Evolutionary conservation across 306 rosid genomes (phyloP).

Genomic region (Bauhinia variegata): DNA sequence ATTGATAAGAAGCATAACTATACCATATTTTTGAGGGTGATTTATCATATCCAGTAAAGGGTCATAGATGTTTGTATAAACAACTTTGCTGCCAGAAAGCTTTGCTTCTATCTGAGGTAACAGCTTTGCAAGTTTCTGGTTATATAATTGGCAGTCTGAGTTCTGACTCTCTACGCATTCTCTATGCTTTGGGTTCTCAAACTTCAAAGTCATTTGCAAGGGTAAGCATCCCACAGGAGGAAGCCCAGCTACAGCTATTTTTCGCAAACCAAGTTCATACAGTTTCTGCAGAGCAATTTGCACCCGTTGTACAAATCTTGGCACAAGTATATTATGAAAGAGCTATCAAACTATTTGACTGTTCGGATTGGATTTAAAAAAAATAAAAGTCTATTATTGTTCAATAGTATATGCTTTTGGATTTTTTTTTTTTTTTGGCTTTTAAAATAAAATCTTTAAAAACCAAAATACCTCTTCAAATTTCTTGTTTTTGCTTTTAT

Average conservation of each 20-base stretch:
- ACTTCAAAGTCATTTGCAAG: conserved; percentile 52
- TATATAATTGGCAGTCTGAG: conserved; percentile 52
- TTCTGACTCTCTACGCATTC: conserved; percentile 57
- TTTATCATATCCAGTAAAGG: conserved; percentile 51
- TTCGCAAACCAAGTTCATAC: conserved; percentile 63
- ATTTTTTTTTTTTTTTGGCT: too few species aligned
- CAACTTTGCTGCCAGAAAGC: conserved; percentile 56
- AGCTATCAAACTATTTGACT: too few species aligned
- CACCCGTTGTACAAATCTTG: too few species aligned
- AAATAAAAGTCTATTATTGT: too few species aligned
- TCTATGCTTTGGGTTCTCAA: conserved; percentile 16
- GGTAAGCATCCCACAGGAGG: conserved; percentile 77
- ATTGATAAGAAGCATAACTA: not conserved
- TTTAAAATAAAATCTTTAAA: too few species aligned
- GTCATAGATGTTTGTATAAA: conserved; percentile 40
- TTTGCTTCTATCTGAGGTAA: conserved; percentile 40
- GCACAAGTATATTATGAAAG: too few species aligned
- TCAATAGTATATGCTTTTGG: too few species aligned
- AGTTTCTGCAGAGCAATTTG: conserved; percentile 46
- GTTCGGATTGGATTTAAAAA: too few species aligned
- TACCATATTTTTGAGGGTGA: conserved; percentile 58
- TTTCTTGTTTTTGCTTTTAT: too few species aligned
- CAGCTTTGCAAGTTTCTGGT: conserved; percentile 46
- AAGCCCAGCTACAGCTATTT: conserved; percentile 54
- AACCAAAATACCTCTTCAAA: too few species aligned